These are phyloP conservation scores for Tausonia pullulans DNA, from an alignment of 1,284 basidiomycete species.

Conservation along the genomic window DNA sequence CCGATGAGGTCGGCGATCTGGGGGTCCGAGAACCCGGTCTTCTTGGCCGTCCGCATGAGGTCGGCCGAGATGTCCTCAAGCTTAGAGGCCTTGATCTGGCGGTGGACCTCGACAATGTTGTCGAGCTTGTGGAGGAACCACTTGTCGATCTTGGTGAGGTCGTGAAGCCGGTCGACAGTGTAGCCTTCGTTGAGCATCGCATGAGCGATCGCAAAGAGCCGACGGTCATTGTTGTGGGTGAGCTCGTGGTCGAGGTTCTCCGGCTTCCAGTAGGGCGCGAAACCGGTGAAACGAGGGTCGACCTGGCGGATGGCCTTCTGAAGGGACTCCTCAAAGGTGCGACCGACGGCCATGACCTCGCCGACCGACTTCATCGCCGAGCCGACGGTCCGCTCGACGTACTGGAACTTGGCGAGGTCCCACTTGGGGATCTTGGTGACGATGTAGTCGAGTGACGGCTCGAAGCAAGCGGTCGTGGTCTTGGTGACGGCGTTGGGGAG, in stretches of 20 bases:
- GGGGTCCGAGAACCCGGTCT: constrained; percentile 85
- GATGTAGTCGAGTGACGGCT: constrained; percentile 98
- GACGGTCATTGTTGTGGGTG: constrained; percentile 56
- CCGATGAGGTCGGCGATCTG: constrained; percentile 74
- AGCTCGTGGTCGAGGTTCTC: constrained; percentile 75
- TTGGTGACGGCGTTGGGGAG: constrained; percentile 98
- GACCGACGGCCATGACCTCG: constrained; percentile 99
- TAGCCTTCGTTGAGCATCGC: constrained; percentile 93
- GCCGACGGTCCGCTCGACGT: constrained; percentile 87
- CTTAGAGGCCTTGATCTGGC: constrained; percentile 55
- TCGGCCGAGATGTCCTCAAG: constrained; percentile 50
- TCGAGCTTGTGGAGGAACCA: constrained; percentile 99
- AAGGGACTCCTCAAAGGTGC: constrained; percentile 96
- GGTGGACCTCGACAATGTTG: constrained; percentile 83
- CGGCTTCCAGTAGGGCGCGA: constrained; percentile 51
- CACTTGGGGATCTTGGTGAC: constrained; percentile 99
- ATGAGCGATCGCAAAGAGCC: constrained; percentile 93
- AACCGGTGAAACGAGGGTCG: constrained; percentile 66
- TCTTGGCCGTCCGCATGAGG: constrained; percentile 71
- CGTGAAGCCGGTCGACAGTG: constrained; percentile 77
- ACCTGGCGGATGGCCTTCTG: constrained; percentile 98
- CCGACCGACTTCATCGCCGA: constrained; percentile 99
- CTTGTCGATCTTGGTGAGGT: constrained; percentile 96
- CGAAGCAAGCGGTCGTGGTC: constrained; percentile 98
- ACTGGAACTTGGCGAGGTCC: constrained; percentile 98